A percentile compares a stretch with the other conserved stretches of the same genome.
Evolutionary conservation across 129 eudicot genomes (phyloP).

Genomic region (Helianthus annuus): HanXRQr2.0-SUNRISE NC_035438.2:12946237-12946736

Average conservation of each 20-base stretch:
- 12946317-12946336: neutral
- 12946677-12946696: neutral
- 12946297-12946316: neutral
- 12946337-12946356: neutral
- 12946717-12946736: slow-evolving; percentile 6
- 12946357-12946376: neutral
- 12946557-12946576: neutral
- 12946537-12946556: neutral
- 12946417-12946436: neutral
- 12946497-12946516: neutral
- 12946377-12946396: neutral
- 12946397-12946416: neutral
- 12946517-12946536: neutral
- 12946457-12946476: neutral
- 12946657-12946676: neutral
- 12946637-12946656: neutral
- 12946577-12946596: neutral
- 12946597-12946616: neutral
- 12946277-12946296: neutral
- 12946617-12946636: neutral
- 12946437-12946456: neutral
- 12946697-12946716: neutral
- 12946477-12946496: neutral
- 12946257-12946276: neutral
- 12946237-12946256: neutral